Base-by-base conservation (phyloP, 1,284 basidiomycete species). In the Irpex sp. region DNA sequence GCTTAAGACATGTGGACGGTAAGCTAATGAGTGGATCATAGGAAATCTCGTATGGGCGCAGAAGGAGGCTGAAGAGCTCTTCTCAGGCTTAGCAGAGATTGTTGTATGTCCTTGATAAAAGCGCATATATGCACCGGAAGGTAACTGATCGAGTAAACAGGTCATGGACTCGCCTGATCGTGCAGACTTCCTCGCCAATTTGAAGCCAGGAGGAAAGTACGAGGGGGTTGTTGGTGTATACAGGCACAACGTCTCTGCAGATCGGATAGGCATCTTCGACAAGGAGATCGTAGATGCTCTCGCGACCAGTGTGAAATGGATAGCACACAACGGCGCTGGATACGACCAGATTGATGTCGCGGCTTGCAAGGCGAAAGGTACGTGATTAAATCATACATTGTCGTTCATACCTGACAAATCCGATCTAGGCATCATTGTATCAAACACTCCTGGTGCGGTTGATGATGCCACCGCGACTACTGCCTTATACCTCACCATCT, bases 391-490 rank as follows among this genome's bases (percentile, higher is more conserved):
- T 31, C 33, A 17, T 33, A n/a, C 9, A 11, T 55, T 17, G 1
- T n/a, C 11, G 26, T 26, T 1, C 19, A 36, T 15, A 11, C 19
- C 21, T 51, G 13, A 51, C 49, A 9, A 17, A 17, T 1, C 8
- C 26, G 15, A 51, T n/a, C 49, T 66, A 93, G 93, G 92, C 9
- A 94, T 97, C 69, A 79, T 77, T 60, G 87, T 97, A n/a, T 93
- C 93, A 13, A 94, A 97, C 72, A 97, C 95, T 0, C 95, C 95
- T 2, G 88, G 88, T 15, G 93, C 93, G 2, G 95, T 97, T 58
- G 92, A 97, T 76, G 93, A 95, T 67, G 94, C 90, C 3, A 96
- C 95, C 0, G 95, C 95, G 1, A 96, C 94, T 1, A 93, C 93
- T 0, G 94, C 89, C 0, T 79, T 95, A 21, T 97, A 90, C 76